Percentiles rank a stretch among this genome's conserved stretches.
phyloP scores from a whole-genome alignment of 2,329 filamentous ascomycete genomes.

The Alternaria consortialis region DNA sequence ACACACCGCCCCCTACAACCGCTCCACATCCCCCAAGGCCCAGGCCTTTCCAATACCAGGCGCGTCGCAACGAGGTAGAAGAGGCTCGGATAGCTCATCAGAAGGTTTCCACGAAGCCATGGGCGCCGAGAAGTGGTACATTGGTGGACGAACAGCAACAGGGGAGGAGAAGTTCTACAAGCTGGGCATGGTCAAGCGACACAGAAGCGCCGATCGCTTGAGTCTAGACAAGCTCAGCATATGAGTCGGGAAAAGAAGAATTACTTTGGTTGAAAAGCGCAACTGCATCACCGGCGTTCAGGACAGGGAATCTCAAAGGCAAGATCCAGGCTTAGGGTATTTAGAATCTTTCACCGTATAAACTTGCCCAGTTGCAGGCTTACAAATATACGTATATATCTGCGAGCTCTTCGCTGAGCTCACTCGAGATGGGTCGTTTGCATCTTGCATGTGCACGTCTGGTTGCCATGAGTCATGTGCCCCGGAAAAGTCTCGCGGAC shows the following conservation, averaged over 20 bases:
- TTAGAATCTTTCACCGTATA: constrained; percentile 13
- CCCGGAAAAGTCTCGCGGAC: constrained; percentile 3
- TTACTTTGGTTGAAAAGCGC: constrained; percentile 14
- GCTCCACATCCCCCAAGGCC: constrained; percentile 49
- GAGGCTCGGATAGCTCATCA: constrained; percentile 77
- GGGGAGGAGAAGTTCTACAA: constrained; percentile 87
- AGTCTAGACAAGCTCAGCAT: constrained; percentile 79
- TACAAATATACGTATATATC: constrained; percentile 19
- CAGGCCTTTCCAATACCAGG: constrained; percentile 50
- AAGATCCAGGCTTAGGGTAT: constrained; percentile 23
- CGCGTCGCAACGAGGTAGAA: constrained; percentile 54
- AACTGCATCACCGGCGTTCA: constrained; percentile 43
- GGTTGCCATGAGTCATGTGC: constrained; percentile 16
- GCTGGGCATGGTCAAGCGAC: constrained; percentile 76
- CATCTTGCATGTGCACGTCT: constrained; percentile 18
- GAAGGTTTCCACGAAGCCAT: constrained; percentile 79
- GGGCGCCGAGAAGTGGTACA: constrained; percentile 82
- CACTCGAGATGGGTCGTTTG: background rate
- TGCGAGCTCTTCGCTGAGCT: constrained; percentile 21
- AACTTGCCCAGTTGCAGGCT: constrained; percentile 6
- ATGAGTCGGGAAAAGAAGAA: constrained; percentile 53
- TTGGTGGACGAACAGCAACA: constrained; percentile 76
- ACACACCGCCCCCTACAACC: constrained; percentile 50
- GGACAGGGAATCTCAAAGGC: constrained; percentile 20
- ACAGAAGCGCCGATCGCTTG: constrained; percentile 76